Base-by-base conservation (phyloP, 768 basidiomycete genomes). In the Agaricus blazei region DNA sequence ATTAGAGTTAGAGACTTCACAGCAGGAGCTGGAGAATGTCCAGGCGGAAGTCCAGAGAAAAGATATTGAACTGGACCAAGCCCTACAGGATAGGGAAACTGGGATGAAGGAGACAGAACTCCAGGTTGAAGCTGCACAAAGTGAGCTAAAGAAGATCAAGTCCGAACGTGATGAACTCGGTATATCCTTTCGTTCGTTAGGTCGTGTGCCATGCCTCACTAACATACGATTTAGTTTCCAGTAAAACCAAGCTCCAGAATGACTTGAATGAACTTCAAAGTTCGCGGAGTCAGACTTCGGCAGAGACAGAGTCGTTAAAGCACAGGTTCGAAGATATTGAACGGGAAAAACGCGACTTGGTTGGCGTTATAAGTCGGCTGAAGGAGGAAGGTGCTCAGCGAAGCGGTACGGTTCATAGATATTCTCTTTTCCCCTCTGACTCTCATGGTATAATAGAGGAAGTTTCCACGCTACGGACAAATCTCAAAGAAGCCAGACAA, bases 311-410 rank as follows among this genome's bases (percentile, higher is more conserved):
- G 36, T 66, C 71, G 5, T 65, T 90, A 37, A 83, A 78, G 60
- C 78, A 70, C 53, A 81, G 82, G 38, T 70, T 88, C 3, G 84
- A 91, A 23, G 88, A 91, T 58, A 79, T 80, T 1, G 92, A 97
- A 59, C 79, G 89, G 52, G 95, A 97, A 75, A 97, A 97, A 70
- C 83, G 93, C 34, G 92, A 95, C 59, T 79, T 97, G 46, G 76
- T 95, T 42, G 83, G 81, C 28, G 88, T 93, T 43, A 82, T 94
- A 4, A 93, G 88, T 67, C 80, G 90, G 51, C 70, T 93, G 59
- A 89, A 92, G 67, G 83, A 90, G 62, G 89, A 94, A 58, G 75
- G 78, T 41, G 64, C 77, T 7, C 82, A 88, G 64, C 82, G 87
- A 51, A 88, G 93, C 58, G 89, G 93, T 93, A 53, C 52, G 78